A percentile compares a stretch with the other conserved stretches of the same genome.
Conservation (phyloP, 1,139 yeast genomes). For the Diutina catenulata region DNA sequence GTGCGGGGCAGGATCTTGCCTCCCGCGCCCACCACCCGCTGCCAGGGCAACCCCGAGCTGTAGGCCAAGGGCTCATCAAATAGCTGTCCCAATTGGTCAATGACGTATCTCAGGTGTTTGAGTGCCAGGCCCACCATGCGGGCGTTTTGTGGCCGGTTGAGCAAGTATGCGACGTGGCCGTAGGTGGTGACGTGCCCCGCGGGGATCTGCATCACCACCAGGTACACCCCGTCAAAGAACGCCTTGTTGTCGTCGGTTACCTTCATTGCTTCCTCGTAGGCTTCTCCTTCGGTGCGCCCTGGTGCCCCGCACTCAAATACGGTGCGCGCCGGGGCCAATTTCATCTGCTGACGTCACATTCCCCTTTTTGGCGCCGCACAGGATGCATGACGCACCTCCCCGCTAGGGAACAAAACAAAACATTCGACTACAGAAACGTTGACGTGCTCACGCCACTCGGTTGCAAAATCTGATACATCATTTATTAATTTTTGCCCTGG, state of each 20-base stretch:
- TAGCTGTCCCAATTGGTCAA: slow-evolving; percentile 8
- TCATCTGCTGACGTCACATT: too few species aligned
- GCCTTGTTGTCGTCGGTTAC: slow-evolving; percentile 36
- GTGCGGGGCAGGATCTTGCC: slow-evolving; percentile 53
- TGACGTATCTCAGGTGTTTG: slow-evolving; percentile 27
- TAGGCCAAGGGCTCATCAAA: not conserved
- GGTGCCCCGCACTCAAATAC: too few species aligned
- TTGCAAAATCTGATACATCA: not conserved
- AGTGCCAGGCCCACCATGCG: slow-evolving; percentile 66
- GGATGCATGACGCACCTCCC: not conserved
- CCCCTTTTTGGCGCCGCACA: not conserved
- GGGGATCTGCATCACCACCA: slow-evolving; percentile 44
- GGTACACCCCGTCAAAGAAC: slow-evolving; percentile 52
- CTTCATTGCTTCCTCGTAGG: not conserved
- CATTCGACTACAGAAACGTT: not conserved
- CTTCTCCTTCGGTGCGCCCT: not conserved
- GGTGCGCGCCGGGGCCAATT: not conserved
- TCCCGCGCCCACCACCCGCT: slow-evolving; percentile 57
- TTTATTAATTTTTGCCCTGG: not conserved
- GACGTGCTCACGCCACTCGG: not conserved
- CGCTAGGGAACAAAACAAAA: not conserved
- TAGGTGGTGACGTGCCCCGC: slow-evolving; percentile 58
- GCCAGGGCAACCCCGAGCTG: slow-evolving; percentile 60
- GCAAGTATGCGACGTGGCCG: slow-evolving; percentile 59
- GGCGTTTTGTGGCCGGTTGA: slow-evolving; percentile 53